Evolutionary conservation across 345 rosid genomes (phyloP).

Genomic region (Syzygium jambos): DNA sequence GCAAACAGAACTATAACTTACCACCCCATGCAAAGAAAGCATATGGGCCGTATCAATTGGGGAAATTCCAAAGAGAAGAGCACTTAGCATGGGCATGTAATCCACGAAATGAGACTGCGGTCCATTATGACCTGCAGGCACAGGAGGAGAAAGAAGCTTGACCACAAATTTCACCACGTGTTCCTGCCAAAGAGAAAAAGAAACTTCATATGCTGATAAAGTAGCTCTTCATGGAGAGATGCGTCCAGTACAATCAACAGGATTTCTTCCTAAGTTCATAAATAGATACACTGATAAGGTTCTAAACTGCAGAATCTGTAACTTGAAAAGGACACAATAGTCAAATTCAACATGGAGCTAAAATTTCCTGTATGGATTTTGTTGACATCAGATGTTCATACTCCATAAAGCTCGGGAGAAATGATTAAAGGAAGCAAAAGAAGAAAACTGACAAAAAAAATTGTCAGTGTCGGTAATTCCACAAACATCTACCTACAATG

Average conservation of each 20-base stretch:
- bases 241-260: background rate
- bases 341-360: background rate
- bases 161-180: slow-evolving; percentile 50
- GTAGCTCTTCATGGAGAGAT: background rate
- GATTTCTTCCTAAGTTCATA: background rate
- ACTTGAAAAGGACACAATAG: background rate
- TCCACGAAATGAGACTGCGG: slow-evolving; percentile 37
- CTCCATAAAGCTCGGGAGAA: background rate
- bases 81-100: slow-evolving; percentile 45
- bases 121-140: slow-evolving; percentile 23
- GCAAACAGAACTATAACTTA: slow-evolving; percentile 15
- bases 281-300: background rate
- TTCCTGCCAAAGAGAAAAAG: slow-evolving; percentile 33
- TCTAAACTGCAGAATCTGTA: background rate
- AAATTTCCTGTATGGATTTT: background rate
- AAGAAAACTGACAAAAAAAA: background rate
- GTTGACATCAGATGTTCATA: background rate
- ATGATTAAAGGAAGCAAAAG: background rate
- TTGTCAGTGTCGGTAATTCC: background rate
- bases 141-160: slow-evolving; percentile 60
- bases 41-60: slow-evolving; percentile 44
- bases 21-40: slow-evolving; percentile 61
- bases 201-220: background rate
- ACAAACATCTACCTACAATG: background rate
- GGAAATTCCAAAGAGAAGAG: slow-evolving; percentile 41